Evolutionary conservation across 345 rosid genomes (phyloP), one percentile per base, ranked within the genome.

Genomic region (Clarkia xantiana): DNA sequence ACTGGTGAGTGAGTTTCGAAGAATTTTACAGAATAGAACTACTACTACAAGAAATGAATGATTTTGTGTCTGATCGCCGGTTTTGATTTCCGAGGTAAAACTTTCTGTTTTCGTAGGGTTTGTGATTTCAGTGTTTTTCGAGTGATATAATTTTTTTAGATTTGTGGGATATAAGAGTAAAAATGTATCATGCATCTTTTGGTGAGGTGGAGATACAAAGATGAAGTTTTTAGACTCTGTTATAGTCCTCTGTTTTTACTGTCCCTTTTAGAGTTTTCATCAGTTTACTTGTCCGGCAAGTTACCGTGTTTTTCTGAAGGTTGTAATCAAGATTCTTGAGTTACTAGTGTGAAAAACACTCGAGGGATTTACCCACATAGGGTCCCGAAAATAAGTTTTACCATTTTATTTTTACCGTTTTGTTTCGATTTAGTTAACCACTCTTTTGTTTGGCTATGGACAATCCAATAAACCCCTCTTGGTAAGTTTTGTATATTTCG

Each of bases 141-240:
- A 75, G 83, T 77, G 86, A 73, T 82, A 86, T 79, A 77, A 76
- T 73, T 16, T 39, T 14, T 46, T 18, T 34, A 49, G 52, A 49
- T 79, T 72, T 80, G 78, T 75, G 41, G 45, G 23, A 14, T 52
- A 52, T 52, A 52, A 14, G 16, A 18, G 36, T 22, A 18, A 29
- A 17, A 34, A 18, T 51, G 54, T 51, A 51, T 51, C 54, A 38
- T 38, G 54, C 54, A 23, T 51, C 54, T 40, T 51, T 51, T 11
- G 11, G 15, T 17, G 45, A 52, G 56, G 56, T 18, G 36, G 41
- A 40, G 56, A 40, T 52, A 52, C 44, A 40, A 36, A 51, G 56
- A 39, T 18, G 15, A 22, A 19, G 13, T 9, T 6, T 20, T 16
- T 11, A 47, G 29, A 17, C 11, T 52, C 23, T 17, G 23, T 3